Evolutionary conservation across 345 rosid genomes (phyloP), one percentile per base, ranked within the genome.

Genomic region (Raphanus sativus): DNA sequence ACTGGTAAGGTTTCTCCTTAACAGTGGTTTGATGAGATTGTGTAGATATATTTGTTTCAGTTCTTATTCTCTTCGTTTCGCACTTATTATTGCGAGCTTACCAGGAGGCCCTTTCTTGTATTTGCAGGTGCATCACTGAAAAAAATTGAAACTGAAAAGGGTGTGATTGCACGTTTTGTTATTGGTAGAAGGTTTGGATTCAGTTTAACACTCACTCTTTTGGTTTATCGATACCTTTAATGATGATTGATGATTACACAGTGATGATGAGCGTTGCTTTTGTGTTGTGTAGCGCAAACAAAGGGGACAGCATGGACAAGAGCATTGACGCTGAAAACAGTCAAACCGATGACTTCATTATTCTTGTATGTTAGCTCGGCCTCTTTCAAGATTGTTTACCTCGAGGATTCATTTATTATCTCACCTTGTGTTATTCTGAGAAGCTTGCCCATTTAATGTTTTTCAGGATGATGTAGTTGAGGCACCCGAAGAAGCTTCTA

Each of bases 141-240:
- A 76, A 86, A 84, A 59, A 25, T 87, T 83, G 97, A 89, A 82
- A 81, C 82, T 29, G 89, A 91, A 28, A 92, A 89, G 81, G 94
- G 96, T 73, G 84, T 93, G 79, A 79, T 91, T 70, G 77, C 87
- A 48, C 83, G 93, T 78, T 93, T 95, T 83, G 91, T 95, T 61
- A 88, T 91, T 66, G 99, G 98, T 78, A 89, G 91, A 89, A 95
- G 99, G 99, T 95, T 69, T 77, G 61, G 21, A 34, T 38, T 75
- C 25, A 11, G 32, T 36, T 42, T 72, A 45, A 59, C 36, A 56
- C 67, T 81, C 42, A 45, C 67, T 82, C 42, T 55, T 55, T 59
- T 74, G 29, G 17, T 55, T 8, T 64, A 21, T 58, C 40, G 45
- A 4, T 72, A 8, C 42, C 0, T 70, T 21, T 3, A 1, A 32